Percentiles rank a stretch among this genome's conserved stretches.
These are phyloP conservation scores for Coprinellus micaceus DNA, from an alignment of 768 basidiomycete species.

Conservation along the genomic window DNA sequence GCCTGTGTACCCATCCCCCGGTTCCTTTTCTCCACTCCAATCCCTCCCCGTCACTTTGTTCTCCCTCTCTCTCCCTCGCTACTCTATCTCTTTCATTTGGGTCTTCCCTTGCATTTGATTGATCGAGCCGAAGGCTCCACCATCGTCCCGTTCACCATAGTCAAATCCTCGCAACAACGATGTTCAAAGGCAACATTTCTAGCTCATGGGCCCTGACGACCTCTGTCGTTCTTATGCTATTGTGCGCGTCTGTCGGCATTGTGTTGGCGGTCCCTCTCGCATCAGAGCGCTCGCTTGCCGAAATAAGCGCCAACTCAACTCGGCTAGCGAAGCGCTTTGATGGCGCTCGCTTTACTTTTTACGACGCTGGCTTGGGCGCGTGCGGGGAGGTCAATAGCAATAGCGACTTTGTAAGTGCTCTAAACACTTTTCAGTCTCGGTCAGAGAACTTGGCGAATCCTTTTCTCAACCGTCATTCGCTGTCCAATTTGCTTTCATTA, in stretches of 20 bases:
- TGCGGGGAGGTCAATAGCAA: constrained; percentile 26
- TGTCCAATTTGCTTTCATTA: neutral
- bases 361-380: constrained; percentile 35
- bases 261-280: neutral
- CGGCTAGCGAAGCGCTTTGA: constrained; percentile 35
- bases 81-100: no score
- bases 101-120: no score
- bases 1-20: neutral
- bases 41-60: constrained; percentile 1
- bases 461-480: neutral
- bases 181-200: neutral
- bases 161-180: no score
- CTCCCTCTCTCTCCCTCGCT: constrained; percentile 10
- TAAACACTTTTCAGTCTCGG: neutral
- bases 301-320: neutral
- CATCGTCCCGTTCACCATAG: no score
- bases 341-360: constrained; percentile 49
- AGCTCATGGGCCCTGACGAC: neutral
- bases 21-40: neutral
- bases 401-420: constrained; percentile 26
- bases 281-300: constrained; percentile 39
- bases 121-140: no score
- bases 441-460: neutral
- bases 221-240: neutral
- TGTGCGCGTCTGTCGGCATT: neutral